A percentile compares a stretch with the other conserved stretches of the same genome.
These are phyloP conservation scores for Xerocomus amazonicus DNA, from an alignment of 1,284 basidiomycete genomes.

Conservation along the genomic window DNA sequence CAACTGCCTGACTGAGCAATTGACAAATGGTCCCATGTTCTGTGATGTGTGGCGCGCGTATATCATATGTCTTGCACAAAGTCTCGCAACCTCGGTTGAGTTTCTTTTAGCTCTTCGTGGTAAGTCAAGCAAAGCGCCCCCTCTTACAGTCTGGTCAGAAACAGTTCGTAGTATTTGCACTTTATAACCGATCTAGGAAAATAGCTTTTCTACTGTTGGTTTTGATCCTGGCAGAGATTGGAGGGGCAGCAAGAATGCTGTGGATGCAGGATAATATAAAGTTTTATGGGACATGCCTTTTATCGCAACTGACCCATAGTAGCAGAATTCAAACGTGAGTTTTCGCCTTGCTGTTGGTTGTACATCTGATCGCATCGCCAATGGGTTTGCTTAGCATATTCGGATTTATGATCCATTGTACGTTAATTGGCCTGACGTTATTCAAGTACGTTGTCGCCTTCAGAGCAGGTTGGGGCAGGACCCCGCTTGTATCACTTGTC, in stretches of 20 bases:
- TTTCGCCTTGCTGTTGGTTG: neutral
- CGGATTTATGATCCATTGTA: slow-evolving; percentile 18
- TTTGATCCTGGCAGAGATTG: slow-evolving; percentile 15
- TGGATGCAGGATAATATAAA: neutral
- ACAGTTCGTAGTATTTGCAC: slow-evolving; percentile 12
- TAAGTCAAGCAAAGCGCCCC: slow-evolving; percentile 6
- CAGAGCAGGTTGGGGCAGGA: slow-evolving; percentile 13
- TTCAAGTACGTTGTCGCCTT: slow-evolving; percentile 17
- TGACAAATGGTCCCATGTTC: slow-evolving; percentile 13
- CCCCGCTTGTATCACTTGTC: slow-evolving; percentile 22
- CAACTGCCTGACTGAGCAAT: slow-evolving; percentile 7
- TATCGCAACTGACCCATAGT: neutral
- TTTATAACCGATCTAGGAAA: slow-evolving; percentile 21
- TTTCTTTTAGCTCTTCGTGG: slow-evolving; percentile 19
- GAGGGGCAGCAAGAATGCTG: slow-evolving; percentile 2
- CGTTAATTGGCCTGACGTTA: slow-evolving; percentile 14
- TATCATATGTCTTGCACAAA: slow-evolving; percentile 5
- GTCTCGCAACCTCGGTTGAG: slow-evolving; percentile 12
- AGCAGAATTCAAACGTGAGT: slow-evolving; percentile 11
- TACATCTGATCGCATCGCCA: neutral
- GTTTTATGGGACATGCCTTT: slow-evolving; percentile 14
- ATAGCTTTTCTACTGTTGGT: slow-evolving; percentile 8
- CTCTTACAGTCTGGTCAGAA: neutral
- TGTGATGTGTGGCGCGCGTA: slow-evolving; percentile 18
- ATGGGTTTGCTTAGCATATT: slow-evolving; percentile 9